Conservation (phyloP, 2,329 filamentous ascomycete genomes). For the Myriosclerotinia curreyana region DNA sequence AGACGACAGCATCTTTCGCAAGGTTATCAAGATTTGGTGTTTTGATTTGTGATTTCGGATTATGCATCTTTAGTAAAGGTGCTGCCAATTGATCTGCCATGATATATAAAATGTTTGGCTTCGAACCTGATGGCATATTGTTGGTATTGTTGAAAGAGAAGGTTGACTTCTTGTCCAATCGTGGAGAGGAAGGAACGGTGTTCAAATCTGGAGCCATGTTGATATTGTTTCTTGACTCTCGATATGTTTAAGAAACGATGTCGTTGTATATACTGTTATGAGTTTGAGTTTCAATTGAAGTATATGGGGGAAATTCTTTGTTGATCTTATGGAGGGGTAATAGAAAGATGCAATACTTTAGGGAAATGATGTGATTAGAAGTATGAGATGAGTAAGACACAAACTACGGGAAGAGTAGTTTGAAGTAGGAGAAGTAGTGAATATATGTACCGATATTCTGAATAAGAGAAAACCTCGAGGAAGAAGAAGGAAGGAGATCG, state of each 20-base stretch:
- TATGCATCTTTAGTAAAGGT: constrained; percentile 88
- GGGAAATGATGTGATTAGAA: constrained; percentile 16
- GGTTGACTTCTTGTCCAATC: constrained; percentile 25
- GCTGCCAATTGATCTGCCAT: constrained; percentile 96
- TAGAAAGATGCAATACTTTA: constrained; percentile 10
- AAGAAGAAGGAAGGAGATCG: not conserved
- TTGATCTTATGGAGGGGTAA: not conserved
- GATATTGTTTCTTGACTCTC: not conserved
- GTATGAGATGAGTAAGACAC: not conserved
- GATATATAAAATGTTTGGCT: constrained; percentile 84
- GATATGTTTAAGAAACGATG: not conserved
- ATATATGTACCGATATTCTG: not conserved
- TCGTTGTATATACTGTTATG: not conserved
- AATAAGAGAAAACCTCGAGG: not conserved
- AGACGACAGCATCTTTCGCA: constrained; percentile 78
- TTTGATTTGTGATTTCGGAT: constrained; percentile 82
- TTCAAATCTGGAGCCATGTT: constrained; percentile 72
- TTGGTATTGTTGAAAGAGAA: constrained; percentile 34
- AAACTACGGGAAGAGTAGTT: not conserved
- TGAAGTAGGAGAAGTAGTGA: not conserved
- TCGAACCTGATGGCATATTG: constrained; percentile 34
- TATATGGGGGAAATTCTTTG: not conserved
- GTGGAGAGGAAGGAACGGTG: constrained; percentile 60
- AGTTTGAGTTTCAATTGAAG: not conserved
- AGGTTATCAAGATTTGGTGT: constrained; percentile 86